phyloP scores from a whole-genome alignment of 345 rosid species.

The Lepidium africanum region DNA sequence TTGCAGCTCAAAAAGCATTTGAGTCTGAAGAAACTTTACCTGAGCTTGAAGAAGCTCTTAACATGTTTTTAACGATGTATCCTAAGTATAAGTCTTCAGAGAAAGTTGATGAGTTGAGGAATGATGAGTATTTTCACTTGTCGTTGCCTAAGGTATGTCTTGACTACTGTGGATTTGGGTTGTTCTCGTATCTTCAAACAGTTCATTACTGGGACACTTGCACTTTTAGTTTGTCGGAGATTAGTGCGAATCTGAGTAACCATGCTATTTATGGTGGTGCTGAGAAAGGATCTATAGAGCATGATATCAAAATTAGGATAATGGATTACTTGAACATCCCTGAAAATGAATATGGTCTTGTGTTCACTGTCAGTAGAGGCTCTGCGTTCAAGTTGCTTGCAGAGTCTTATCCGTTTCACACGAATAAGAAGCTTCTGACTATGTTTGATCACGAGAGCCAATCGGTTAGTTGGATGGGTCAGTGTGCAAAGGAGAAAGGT shows the following conservation, averaged over 20 bases:
- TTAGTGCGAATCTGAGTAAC: conserved; percentile 90
- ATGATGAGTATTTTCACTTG: conserved; percentile 70
- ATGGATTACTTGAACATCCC: conserved; percentile 98
- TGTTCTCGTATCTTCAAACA: conserved; percentile 86
- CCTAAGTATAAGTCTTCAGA: conserved; percentile 78
- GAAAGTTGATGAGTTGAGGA: conserved; percentile 77
- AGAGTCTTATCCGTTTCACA: conserved; percentile 91
- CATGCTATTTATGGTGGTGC: conserved; percentile 95
- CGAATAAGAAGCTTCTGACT: conserved; percentile 85
- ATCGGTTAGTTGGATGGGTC: conserved; percentile 97
- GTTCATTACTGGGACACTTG: conserved; percentile 96
- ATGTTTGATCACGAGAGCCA: conserved; percentile 99
- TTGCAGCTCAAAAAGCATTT: conserved; percentile 72
- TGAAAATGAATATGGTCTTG: conserved; percentile 95
- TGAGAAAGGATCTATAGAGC: conserved; percentile 79
- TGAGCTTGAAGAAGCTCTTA: conserved; percentile 49
- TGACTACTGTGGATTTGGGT: conserved; percentile 95
- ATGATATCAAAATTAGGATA: conserved; percentile 82
- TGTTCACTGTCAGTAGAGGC: conserved; percentile 99
- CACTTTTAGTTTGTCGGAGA: conserved; percentile 91
- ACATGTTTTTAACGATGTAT: conserved; percentile 77
- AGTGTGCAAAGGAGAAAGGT: conserved; percentile 90
- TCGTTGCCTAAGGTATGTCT: conserved; percentile 91
- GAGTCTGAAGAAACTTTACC: conserved; percentile 71
- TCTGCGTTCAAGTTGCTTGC: conserved; percentile 93